These are phyloP conservation scores for Pigoraptor vietnamica DNA, from an alignment of 78 protist genomes.

Conservation along the genomic window DNA sequence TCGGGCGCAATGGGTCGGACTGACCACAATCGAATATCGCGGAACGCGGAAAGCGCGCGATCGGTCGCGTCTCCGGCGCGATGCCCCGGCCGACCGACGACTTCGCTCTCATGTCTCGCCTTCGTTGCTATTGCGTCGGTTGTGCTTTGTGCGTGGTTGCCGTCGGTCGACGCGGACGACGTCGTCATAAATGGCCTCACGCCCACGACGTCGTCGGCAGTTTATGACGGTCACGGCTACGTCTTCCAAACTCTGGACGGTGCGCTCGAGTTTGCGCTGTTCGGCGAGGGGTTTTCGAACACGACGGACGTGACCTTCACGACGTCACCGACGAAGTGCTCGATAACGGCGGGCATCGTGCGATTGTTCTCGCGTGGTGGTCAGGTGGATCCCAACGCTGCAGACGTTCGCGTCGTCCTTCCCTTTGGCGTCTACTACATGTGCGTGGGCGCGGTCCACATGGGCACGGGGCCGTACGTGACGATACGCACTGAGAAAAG, in stretches of 20 bases:
- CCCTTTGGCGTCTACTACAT: neutral
- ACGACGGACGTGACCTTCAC: neutral
- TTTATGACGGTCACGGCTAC: neutral
- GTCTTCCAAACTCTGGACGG: neutral
- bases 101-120: too few relatives aligned
- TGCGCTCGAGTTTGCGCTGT: neutral
- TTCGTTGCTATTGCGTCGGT: too few relatives aligned
- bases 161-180: neutral
- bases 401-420: neutral
- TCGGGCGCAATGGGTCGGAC: too few relatives aligned
- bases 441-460: neutral
- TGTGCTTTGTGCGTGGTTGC: neutral
- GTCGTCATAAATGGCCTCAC: neutral
- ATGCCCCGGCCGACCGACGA: too few relatives aligned
- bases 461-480: neutral
- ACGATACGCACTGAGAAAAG: neutral
- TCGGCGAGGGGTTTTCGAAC: neutral
- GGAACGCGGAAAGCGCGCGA: neutral
- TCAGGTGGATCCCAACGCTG: neutral
- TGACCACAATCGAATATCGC: neutral
- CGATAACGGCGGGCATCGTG: neutral
- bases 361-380: neutral
- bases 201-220: neutral
- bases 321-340: neutral
- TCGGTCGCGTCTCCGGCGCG: neutral